A percentile compares a stretch with the other conserved stretches of the same genome.
Conservation (phyloP, 768 basidiomycete genomes). For the Phaeotremella fagi region DNA sequence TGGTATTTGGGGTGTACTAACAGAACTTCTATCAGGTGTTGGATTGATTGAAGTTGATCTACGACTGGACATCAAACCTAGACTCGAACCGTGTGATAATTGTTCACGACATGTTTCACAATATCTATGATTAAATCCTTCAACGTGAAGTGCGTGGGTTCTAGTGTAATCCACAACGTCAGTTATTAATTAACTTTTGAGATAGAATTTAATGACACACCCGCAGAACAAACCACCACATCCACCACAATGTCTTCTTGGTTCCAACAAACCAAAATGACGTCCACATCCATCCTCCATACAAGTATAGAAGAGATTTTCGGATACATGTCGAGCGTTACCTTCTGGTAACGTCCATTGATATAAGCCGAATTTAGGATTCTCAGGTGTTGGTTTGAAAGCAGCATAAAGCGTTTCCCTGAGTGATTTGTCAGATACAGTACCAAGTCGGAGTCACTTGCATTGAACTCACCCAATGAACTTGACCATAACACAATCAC, state of each 20-base stretch:
- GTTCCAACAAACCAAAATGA: conserved; percentile 46
- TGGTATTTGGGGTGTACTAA: not conserved
- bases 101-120: conserved; percentile 40
- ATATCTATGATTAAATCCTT: conserved; percentile 34
- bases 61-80: conserved; percentile 20
- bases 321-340: conserved; percentile 42
- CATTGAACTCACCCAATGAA: conserved; percentile 63
- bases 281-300: conserved; percentile 43
- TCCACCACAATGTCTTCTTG: conserved; percentile 45
- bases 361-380: conserved; percentile 29
- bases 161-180: conserved; percentile 1
- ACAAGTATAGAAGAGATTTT: conserved; percentile 31
- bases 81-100: conserved; percentile 31
- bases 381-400: conserved; percentile 16
- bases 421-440: not conserved
- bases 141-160: conserved; percentile 36
- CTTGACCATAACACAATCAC: conserved; percentile 66
- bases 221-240: conserved; percentile 47
- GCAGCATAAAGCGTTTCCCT: conserved; percentile 47
- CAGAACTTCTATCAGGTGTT: not conserved
- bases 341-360: conserved; percentile 49
- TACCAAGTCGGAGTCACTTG: too few species aligned
- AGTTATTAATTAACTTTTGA: not conserved
- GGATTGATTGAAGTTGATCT: not conserved
- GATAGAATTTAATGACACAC: conserved; percentile 3